Base-by-base conservation (phyloP, 1,284 basidiomycete genomes). In the Ceratobasidium sp. region DNA sequence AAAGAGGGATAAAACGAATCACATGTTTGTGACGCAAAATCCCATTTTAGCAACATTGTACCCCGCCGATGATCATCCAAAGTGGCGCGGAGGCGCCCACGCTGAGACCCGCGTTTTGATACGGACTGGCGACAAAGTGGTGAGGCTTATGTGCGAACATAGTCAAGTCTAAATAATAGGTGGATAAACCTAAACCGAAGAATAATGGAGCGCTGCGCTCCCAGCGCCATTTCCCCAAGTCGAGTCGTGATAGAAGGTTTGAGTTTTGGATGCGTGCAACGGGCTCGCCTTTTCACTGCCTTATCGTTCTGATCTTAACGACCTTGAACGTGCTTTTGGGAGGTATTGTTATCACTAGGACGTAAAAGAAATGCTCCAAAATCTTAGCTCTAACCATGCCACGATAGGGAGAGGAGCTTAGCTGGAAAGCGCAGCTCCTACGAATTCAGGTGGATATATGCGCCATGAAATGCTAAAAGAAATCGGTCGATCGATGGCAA, bases 131-230 rank as follows among this genome's bases (percentile, higher is more conserved):
- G n/a, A 27, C 35, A 27, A 23, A 44, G 12, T 5, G n/a, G 27
- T 6, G 41, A 44, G n/a, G 18, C 20, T 64, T 27, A 46, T 64
- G 62, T 64, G 62, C 62, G 41, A 46, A 64, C 62, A 46, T 46
- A 46, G 41, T 64, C 35, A 64, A 64, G 62, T 38, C 33, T 35
- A 8, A 35, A 46, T 20, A n/a, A 35, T 46, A 5, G 41, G 6
- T n/a, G 5, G 59, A 44, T n/a, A 33, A 23, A 46, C 23, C n/a
- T 23, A 6, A 46, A 46, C 41, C 62, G 62, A 64, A 46, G 10
- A 41, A 5, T 41, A n/a, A 64, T 10, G 8, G 41, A 10, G 41
- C 1, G 20, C n/a, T n/a, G 41, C 62, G n/a, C 12, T 30, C 1
- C 14, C 7, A 33, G 27, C 30, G 6, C 33, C 55, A 27, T 27